phyloP scores from a whole-genome alignment of 495 filamentous ascomycete species.

The Lentithecium fluviatile region DNA sequence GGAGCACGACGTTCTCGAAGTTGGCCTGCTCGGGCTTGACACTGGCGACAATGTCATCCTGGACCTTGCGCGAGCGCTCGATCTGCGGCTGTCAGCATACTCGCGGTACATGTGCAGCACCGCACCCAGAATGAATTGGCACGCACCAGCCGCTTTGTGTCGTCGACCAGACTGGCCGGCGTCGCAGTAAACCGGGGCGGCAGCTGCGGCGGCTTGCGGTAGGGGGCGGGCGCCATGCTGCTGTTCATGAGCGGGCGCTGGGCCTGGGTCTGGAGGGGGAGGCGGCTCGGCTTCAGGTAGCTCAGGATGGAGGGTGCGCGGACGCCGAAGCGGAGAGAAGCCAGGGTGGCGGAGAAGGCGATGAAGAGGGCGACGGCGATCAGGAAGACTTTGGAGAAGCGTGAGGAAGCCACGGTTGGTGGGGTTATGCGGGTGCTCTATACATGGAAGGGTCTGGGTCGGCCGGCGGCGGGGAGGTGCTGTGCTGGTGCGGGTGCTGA shows the following conservation, averaged over 20 bases:
- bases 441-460: background rate
- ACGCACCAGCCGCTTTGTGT: slow-evolving; percentile 63
- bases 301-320: slow-evolving; percentile 65
- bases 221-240: slow-evolving; percentile 66
- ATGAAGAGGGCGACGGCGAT: slow-evolving; percentile 62
- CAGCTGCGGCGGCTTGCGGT: slow-evolving; percentile 73
- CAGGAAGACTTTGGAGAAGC: slow-evolving; percentile 44
- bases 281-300: slow-evolving; percentile 40
- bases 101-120: background rate
- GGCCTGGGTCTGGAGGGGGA: slow-evolving; percentile 26
- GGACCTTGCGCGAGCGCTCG: slow-evolving; percentile 61
- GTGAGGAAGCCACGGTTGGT: slow-evolving; percentile 44
- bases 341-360: slow-evolving; percentile 69
- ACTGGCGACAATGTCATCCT: slow-evolving; percentile 71
- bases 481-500: no score
- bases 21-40: slow-evolving; percentile 58
- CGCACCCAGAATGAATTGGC: background rate
- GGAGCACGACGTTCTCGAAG: slow-evolving; percentile 48
- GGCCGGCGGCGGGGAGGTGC: no score
- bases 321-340: slow-evolving; percentile 62
- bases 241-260: slow-evolving; percentile 57
- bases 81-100: slow-evolving; percentile 47
- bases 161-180: slow-evolving; percentile 68
- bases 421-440: background rate
- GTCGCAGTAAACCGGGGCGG: slow-evolving; percentile 87